phyloP scores from a whole-genome alignment of 306 rosid species.

The Bauhinia variegata region DNA sequence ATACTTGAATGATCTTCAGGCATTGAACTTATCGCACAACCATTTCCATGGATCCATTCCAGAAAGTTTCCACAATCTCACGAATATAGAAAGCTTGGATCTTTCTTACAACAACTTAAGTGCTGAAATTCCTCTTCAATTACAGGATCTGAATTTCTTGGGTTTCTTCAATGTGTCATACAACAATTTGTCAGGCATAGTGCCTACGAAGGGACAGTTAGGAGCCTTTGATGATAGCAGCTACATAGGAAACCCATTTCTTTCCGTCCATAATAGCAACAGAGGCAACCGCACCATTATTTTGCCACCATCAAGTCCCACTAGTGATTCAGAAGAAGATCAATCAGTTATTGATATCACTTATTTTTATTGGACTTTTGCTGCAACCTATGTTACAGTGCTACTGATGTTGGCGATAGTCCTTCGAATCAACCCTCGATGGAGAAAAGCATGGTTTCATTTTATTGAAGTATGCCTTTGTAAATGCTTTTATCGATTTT shows the following conservation, averaged over 20 bases:
- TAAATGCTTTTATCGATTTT: too few relatives aligned
- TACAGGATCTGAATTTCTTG: background rate
- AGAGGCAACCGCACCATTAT: background rate
- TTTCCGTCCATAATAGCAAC: background rate
- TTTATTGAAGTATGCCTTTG: background rate
- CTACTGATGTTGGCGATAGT: background rate
- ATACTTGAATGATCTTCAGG: background rate
- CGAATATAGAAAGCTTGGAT: slow-evolving; percentile 32
- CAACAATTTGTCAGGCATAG: slow-evolving; percentile 1
- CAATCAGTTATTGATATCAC: background rate
- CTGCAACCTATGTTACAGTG: background rate
- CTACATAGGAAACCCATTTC: too few relatives aligned
- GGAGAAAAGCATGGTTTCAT: background rate
- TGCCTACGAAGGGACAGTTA: background rate
- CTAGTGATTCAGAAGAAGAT: background rate
- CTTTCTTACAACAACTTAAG: slow-evolving; percentile 34
- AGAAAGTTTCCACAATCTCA: background rate
- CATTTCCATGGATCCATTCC: slow-evolving; percentile 12
- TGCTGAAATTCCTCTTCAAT: background rate
- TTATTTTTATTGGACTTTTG: background rate
- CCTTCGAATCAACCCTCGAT: background rate
- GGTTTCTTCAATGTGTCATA: slow-evolving; percentile 21
- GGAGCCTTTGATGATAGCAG: too few relatives aligned
- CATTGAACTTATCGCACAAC: slow-evolving; percentile 38
- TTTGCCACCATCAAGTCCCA: background rate